These are phyloP conservation scores for Torulaspora maleeae DNA, from an alignment of 805 yeast genomes.

Conservation along the genomic window DNA sequence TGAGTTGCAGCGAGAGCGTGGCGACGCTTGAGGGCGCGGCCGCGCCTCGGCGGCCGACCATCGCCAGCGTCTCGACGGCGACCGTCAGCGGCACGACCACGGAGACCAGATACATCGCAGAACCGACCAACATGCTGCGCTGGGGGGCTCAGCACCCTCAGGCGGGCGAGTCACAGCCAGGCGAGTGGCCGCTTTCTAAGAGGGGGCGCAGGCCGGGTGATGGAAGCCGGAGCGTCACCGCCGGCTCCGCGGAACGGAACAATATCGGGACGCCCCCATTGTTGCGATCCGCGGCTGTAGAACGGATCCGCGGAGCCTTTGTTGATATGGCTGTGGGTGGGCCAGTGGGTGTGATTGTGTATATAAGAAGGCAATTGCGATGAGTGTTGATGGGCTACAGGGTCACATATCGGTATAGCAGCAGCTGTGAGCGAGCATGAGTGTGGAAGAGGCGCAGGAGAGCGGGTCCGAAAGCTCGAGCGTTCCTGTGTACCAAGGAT, in stretches of 20 bases:
- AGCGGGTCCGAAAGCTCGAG: conserved; percentile 6
- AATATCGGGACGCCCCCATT: no score
- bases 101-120: conserved; percentile 15
- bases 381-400: background rate
- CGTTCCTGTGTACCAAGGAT: conserved; percentile 34
- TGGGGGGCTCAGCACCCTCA: no score
- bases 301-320: background rate
- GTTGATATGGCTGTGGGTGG: background rate
- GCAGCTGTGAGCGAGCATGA: background rate
- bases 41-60: conserved; percentile 2
- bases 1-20: conserved; percentile 15
- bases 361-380: background rate
- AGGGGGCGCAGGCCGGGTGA: background rate
- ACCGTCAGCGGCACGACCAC: conserved; percentile 25
- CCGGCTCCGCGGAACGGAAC: background rate
- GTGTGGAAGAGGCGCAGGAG: conserved; percentile 1
- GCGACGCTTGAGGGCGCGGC: conserved; percentile 1
- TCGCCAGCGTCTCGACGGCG: conserved; percentile 20
- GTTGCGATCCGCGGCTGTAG: background rate
- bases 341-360: background rate
- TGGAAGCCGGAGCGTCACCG: no score
- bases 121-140: conserved; percentile 6
- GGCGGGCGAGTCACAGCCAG: no score
- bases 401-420: background rate
- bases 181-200: no score